Base-by-base conservation (phyloP, 495 filamentous ascomycete species). In the Penicillium canescens region DNA sequence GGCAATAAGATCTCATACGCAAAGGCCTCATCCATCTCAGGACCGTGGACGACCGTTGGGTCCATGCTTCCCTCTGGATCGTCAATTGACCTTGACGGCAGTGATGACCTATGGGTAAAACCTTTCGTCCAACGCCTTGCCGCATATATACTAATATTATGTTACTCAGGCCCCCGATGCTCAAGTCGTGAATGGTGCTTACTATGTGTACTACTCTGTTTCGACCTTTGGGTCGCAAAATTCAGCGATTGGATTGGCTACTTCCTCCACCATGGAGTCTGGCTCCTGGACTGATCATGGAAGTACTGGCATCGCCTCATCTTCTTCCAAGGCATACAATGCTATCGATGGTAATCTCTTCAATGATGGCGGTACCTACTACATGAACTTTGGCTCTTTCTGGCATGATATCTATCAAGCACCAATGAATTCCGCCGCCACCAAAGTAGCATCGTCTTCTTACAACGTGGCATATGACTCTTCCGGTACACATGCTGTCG, bases 181-280 rank as follows among this genome's bases (percentile, higher is more conserved):
- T 16, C 59, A 72, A 31, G 54, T 79, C 11, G 70, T 89, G 5
- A 77, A 82, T 47, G 71, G 60, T 13, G 66, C 71, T 1, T 92
- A 91, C 70, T 81, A 88, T 62, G 72, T 88, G 16, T 91, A 87
- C 75, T 93, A 92, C 67, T 72, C 84, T 0, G 84, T 91, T 18
- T 82, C 78, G 34, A 78, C 78, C 8, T 91, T 87, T 53, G 87
- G 88, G 0, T 82, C 77, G 3, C 84, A 90, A 52, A 64, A 74
- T 64, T 85, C 81, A 1, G 82, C 84, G 42, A 88, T 90, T 54
- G 88, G 87, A 13, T 71, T 90, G 10, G 89, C 87, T 21, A 87
- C 82, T 1, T 87, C 82, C 3, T 52, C 67, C 3, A 82, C 73
- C 24, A 74, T 92, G 74, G 80, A 89, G 16, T 55, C 65, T 0